Percentiles rank a stretch among this genome's conserved stretches.
phyloP scores from a whole-genome alignment of 805 yeast species.

The Wickerhamomyces queroliae region DNA sequence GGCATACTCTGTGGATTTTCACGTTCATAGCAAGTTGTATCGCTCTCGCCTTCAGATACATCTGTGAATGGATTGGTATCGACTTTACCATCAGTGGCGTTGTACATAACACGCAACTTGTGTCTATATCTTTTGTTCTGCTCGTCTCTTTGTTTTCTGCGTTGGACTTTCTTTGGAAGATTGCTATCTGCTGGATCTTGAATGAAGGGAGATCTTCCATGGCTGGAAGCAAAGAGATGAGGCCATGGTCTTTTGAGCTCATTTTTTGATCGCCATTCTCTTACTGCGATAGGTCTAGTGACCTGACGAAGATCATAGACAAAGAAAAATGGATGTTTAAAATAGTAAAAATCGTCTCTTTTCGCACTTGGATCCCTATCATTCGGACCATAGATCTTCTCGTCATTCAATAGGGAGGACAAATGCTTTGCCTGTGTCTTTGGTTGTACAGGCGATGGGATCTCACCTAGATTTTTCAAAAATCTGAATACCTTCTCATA shows the following conservation, averaged over 20 bases:
- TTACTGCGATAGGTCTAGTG: slow-evolving; percentile 71
- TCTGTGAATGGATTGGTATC: slow-evolving; percentile 1
- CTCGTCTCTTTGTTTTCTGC: slow-evolving; percentile 18
- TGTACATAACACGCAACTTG: slow-evolving; percentile 20
- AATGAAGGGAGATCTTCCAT: slow-evolving; percentile 75
- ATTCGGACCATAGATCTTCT: slow-evolving; percentile 77
- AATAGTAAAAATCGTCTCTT: slow-evolving; percentile 79
- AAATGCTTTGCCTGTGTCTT: slow-evolving; percentile 28
- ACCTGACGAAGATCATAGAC: slow-evolving; percentile 76
- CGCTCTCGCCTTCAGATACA: slow-evolving; percentile 4
- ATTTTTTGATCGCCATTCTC: slow-evolving; percentile 65
- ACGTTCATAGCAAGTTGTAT: slow-evolving; percentile 1
- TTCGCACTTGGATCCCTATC: slow-evolving; percentile 85
- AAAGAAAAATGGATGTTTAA: slow-evolving; percentile 67
- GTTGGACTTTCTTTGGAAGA: slow-evolving; percentile 34
- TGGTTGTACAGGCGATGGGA: slow-evolving; percentile 16
- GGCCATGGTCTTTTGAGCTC: slow-evolving; percentile 41
- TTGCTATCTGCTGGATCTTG: slow-evolving; percentile 44
- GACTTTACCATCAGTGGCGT: neutral
- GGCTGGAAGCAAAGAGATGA: slow-evolving; percentile 50
- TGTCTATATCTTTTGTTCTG: slow-evolving; percentile 35
- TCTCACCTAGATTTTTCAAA: slow-evolving; percentile 54
- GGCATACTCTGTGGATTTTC: slow-evolving; percentile 8
- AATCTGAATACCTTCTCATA: slow-evolving; percentile 81
- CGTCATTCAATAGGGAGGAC: slow-evolving; percentile 70